Conservation (phyloP, 2,329 filamentous ascomycete genomes). For the Akanthomyces lecanii region DNA sequence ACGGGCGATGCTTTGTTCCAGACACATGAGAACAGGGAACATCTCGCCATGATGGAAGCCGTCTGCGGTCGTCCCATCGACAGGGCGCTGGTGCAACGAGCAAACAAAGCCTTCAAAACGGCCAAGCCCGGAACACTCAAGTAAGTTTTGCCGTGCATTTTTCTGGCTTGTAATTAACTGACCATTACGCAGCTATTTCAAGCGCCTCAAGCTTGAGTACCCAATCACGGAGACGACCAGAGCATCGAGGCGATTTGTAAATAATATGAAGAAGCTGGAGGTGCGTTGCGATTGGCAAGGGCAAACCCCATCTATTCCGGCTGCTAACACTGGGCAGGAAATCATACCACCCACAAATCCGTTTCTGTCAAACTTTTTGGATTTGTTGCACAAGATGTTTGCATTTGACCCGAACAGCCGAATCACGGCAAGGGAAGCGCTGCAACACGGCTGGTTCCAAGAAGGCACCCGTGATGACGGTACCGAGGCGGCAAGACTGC, state of each 20-base stretch:
- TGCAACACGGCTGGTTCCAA: constrained; percentile 59
- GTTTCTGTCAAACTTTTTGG: constrained; percentile 53
- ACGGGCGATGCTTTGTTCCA: constrained; percentile 69
- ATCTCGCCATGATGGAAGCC: constrained; percentile 72
- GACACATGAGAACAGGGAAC: constrained; percentile 68
- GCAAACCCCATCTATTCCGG: too few relatives aligned
- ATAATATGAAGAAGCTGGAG: constrained; percentile 15
- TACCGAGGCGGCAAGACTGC: constrained; percentile 15
- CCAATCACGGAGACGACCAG: constrained; percentile 8
- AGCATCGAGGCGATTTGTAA: constrained; percentile 15
- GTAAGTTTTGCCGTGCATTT: not conserved
- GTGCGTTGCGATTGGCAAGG: not conserved
- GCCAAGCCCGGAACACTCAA: constrained; percentile 12
- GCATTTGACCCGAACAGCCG: constrained; percentile 56
- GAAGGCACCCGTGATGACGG: constrained; percentile 40
- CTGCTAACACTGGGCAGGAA: constrained; percentile 25
- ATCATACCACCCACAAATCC: constrained; percentile 52
- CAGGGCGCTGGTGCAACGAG: constrained; percentile 2
- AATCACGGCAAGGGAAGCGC: constrained; percentile 56
- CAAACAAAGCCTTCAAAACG: constrained; percentile 12
- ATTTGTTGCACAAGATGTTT: constrained; percentile 57
- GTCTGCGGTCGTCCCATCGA: constrained; percentile 57
- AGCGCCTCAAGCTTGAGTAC: constrained; percentile 14
- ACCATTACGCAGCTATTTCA: constrained; percentile 10
- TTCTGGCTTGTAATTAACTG: not conserved